These are phyloP conservation scores for Coprinopsis sp. DNA, from an alignment of 768 basidiomycete genomes.

Conservation along the genomic window DNA sequence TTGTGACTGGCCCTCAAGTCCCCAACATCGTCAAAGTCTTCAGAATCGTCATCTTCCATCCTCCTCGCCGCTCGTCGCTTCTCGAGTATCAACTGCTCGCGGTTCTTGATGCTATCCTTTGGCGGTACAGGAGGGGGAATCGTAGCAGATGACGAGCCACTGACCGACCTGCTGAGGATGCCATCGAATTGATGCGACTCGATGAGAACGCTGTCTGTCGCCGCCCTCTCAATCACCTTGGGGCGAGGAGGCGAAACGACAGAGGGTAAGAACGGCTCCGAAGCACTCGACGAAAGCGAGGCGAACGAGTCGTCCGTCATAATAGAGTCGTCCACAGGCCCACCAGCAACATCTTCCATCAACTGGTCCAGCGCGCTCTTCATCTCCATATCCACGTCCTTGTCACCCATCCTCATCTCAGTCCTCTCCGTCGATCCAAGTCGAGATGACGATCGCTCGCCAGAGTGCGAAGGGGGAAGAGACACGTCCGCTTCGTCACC, in stretches of 20 bases:
- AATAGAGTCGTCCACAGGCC: slow-evolving; percentile 37
- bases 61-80: slow-evolving; percentile 61
- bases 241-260: slow-evolving; percentile 17
- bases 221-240: slow-evolving; percentile 41
- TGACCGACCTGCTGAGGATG: slow-evolving; percentile 36
- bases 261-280: slow-evolving; percentile 10
- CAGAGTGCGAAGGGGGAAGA: neutral
- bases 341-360: slow-evolving; percentile 61
- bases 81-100: slow-evolving; percentile 68
- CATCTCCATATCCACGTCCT: slow-evolving; percentile 66
- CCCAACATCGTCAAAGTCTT: slow-evolving; percentile 13
- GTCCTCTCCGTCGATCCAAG: neutral
- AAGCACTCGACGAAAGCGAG: slow-evolving; percentile 19
- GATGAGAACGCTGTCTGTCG: slow-evolving; percentile 46
- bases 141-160: slow-evolving; percentile 36
- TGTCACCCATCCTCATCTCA: slow-evolving; percentile 41
- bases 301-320: slow-evolving; percentile 37
- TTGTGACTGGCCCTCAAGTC: slow-evolving; percentile 12
- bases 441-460: neutral
- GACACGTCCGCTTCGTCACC: slow-evolving; percentile 13
- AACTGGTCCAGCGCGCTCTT: slow-evolving; percentile 67
- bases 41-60: slow-evolving; percentile 44
- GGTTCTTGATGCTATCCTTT: slow-evolving; percentile 60
- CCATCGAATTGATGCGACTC: slow-evolving; percentile 31
- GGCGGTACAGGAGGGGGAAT: slow-evolving; percentile 47